phyloP scores from a whole-genome alignment of 306 rosid species.

The Oxytropis ochrocephala region DNA sequence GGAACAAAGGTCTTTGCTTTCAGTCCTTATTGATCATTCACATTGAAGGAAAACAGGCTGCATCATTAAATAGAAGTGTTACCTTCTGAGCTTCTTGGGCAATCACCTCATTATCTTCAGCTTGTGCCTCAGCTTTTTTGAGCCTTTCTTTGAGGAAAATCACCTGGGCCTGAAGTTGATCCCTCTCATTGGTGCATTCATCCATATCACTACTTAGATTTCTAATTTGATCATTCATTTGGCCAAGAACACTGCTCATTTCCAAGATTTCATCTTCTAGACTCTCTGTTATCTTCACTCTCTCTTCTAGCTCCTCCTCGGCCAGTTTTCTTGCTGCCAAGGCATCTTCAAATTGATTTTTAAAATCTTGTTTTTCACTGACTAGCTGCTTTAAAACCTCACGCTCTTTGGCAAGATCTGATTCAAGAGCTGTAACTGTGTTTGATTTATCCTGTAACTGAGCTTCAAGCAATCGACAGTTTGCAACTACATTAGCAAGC shows the following conservation, averaged over 20 bases:
- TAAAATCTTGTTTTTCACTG: slow-evolving; percentile 45
- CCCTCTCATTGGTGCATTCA: slow-evolving; percentile 56
- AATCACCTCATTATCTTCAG: slow-evolving; percentile 60
- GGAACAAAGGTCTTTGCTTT: neutral
- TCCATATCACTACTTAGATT: slow-evolving; percentile 38
- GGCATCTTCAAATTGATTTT: slow-evolving; percentile 42
- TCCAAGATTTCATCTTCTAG: slow-evolving; percentile 70
- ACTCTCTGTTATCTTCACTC: slow-evolving; percentile 41
- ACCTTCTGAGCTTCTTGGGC: slow-evolving; percentile 77
- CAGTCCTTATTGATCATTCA: neutral
- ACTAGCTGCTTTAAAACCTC: slow-evolving; percentile 34
- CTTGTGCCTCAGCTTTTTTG: slow-evolving; percentile 54
- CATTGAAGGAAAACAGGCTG: neutral
- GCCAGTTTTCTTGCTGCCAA: slow-evolving; percentile 34
- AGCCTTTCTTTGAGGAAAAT: slow-evolving; percentile 48
- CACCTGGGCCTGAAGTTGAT: slow-evolving; percentile 52
- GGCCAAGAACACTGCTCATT: slow-evolving; percentile 46
- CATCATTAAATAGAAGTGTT: slow-evolving; percentile 5
- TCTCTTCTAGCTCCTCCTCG: slow-evolving; percentile 60
- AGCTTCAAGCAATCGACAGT: slow-evolving; percentile 48
- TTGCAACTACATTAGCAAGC: slow-evolving; percentile 49
- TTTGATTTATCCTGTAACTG: slow-evolving; percentile 52
- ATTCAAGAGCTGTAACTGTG: slow-evolving; percentile 50
- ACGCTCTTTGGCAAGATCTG: slow-evolving; percentile 36
- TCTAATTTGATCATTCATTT: slow-evolving; percentile 52